phyloP scores from a whole-genome alignment of 805 yeast genomes.

The Metschnikowia arizonensis region DNA sequence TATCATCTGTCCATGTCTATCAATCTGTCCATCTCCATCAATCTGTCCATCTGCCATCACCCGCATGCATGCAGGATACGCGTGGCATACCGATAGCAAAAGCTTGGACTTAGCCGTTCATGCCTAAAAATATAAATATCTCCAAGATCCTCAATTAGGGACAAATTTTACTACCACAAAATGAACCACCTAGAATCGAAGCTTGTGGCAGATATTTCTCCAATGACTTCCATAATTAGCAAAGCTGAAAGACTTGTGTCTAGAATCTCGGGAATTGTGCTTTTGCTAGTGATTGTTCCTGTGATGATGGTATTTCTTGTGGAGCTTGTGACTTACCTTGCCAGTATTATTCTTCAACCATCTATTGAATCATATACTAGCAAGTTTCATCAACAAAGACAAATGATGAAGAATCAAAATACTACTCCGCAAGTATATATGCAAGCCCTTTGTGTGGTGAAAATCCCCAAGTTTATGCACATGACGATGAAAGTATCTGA shows the following conservation, averaged over 20 bases:
- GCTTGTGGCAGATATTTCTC: too few species aligned
- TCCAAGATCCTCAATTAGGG: too few species aligned
- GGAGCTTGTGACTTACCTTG: constrained; percentile 2
- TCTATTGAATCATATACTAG: not conserved
- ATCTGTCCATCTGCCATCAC: too few species aligned
- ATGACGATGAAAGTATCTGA: constrained; percentile 2
- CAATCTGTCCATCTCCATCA: too few species aligned
- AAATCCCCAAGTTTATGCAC: not conserved
- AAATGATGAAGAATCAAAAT: not conserved
- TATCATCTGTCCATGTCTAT: too few species aligned
- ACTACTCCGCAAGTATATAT: too few species aligned
- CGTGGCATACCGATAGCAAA: too few species aligned
- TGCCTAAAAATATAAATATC: not conserved
- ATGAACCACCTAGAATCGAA: too few species aligned
- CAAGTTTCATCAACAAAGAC: constrained; percentile 1
- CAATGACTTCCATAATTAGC: not conserved
- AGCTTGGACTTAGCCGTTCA: constrained; percentile 1
- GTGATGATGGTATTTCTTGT: not conserved
- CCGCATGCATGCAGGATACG: not conserved
- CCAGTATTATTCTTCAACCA: not conserved
- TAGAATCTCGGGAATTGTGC: not conserved
- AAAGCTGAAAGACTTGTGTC: constrained; percentile 1
- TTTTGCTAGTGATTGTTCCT: not conserved
- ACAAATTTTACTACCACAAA: not conserved
- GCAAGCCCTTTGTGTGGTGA: not conserved